Evolutionary conservation across 2,329 filamentous ascomycete genomes (phyloP), one percentile per base, ranked within the genome.

Genomic region (Microdochium nivale): DNA sequence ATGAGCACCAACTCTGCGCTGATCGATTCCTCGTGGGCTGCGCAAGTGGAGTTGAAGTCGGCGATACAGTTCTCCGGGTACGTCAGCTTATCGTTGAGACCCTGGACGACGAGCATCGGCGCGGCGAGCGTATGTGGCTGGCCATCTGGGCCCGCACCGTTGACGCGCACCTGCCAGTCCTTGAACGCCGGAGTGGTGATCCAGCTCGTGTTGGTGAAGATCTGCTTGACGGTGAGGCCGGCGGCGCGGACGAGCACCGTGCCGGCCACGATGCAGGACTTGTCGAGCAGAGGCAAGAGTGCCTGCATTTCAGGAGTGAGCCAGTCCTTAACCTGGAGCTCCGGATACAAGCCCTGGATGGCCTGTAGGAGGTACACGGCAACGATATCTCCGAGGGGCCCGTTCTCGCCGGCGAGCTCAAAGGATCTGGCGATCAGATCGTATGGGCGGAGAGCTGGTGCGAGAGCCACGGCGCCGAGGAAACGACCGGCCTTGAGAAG

Each of bases 51-150:
- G 30, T 58, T 35, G 2, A 58, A 59, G 33, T 44, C 40, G 40
- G 16, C 16, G 40, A 23, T 21, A 11, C 16, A 24, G 16, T 44
- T 23, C 40, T 21, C n/a, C 14, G 40, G 9, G 19, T 44, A 54
- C 55, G 51, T 55, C 11, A 52, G 30, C 1, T 60, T 60, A 2
- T 60, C 14, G 2, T 44, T 23, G n/a, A 44, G 52, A 44, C 59
- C 60, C 43, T 61, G 60, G 13, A 61, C 53, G 4, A 62, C 56
- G 5, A 62, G 52, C 40, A 62, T 49, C 0, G 60, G 60, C 13
- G 51, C 57, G 0, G 60, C 60, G 11, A 62, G 50, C 0, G 51
- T 47, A 24, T 59, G 54, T 1, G 58, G 55, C 35, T 40, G 35
- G 35, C 35, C 35, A 19, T 44, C 16, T 16, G 40, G 40, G 0